These are phyloP conservation scores for Alternaria arbusti DNA, from an alignment of 2,329 filamentous ascomycete genomes.

Conservation along the genomic window DNA sequence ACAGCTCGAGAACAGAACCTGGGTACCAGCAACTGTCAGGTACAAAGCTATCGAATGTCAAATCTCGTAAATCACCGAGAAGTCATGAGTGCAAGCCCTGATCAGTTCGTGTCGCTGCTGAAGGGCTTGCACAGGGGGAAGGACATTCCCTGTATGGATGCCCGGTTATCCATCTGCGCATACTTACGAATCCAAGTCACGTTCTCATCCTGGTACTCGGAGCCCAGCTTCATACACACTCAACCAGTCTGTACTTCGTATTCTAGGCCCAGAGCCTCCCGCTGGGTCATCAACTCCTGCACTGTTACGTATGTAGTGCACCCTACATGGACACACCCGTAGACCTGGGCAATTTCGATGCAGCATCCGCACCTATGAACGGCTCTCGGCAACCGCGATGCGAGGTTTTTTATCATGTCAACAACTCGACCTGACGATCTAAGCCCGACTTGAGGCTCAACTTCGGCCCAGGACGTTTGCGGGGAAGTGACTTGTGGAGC, in stretches of 20 bases:
- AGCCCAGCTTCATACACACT: neutral
- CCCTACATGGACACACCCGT: neutral
- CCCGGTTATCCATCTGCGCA: neutral
- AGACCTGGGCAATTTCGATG: neutral
- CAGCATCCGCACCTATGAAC: neutral
- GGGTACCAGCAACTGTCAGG: neutral
- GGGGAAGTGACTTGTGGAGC: slow-evolving; percentile 17
- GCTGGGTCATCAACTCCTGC: neutral
- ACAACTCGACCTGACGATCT: slow-evolving; percentile 5
- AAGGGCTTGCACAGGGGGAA: neutral
- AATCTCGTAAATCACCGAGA: neutral
- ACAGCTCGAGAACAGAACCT: neutral
- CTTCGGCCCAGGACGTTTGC: slow-evolving; percentile 12
- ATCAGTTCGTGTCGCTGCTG: neutral
- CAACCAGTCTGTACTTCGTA: neutral
- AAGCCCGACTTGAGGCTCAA: slow-evolving; percentile 10
- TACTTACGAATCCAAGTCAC: neutral
- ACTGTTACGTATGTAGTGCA: neutral
- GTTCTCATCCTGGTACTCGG: neutral
- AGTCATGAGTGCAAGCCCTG: neutral
- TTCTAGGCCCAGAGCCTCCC: neutral
- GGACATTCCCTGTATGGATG: neutral
- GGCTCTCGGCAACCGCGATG: neutral
- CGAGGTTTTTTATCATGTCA: neutral
- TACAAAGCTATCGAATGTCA: neutral